Percentiles rank a stretch among this genome's conserved stretches.
Evolutionary conservation across 2,329 filamentous ascomycete species (phyloP).

Genomic region (Pseudonectria buxi): DNA sequence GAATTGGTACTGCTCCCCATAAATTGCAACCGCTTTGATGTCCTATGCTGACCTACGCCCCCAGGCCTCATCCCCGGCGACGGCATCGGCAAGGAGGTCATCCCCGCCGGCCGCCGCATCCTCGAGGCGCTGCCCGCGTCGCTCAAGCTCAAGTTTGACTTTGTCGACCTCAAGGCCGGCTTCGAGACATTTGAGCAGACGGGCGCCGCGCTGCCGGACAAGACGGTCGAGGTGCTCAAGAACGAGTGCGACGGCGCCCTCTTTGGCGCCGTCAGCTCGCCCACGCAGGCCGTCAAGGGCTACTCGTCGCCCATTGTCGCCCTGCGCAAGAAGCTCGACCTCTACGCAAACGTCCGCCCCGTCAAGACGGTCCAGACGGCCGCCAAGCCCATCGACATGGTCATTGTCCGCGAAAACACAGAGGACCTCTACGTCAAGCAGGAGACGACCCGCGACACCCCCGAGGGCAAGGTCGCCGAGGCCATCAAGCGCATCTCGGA

Average conservation of each 20-base stretch:
- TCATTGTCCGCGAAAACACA: constrained; percentile 98
- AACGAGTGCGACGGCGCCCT: constrained; percentile 91
- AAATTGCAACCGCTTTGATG: not conserved
- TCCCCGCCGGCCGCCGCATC: constrained; percentile 83
- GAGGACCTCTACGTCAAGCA: constrained; percentile 98
- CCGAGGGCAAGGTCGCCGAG: constrained; percentile 82
- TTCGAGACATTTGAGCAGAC: constrained; percentile 91
- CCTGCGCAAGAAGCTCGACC: constrained; percentile 86
- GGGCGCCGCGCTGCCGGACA: constrained; percentile 79
- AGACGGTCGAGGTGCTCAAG: constrained; percentile 82
- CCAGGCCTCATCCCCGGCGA: constrained; percentile 95
- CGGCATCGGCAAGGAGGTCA: constrained; percentile 97
- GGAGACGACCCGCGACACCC: constrained; percentile 72
- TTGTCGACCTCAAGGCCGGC: constrained; percentile 86
- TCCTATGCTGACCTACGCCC: no score
- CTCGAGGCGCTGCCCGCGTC: constrained; percentile 90
- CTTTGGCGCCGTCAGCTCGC: constrained; percentile 93
- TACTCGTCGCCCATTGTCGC: constrained; percentile 97
- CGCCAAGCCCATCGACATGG: constrained; percentile 75
- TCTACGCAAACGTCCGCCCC: constrained; percentile 95
- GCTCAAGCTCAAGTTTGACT: constrained; percentile 88
- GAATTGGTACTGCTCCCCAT: constrained; percentile 38
- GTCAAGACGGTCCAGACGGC: constrained; percentile 75
- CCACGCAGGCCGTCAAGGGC: constrained; percentile 80
- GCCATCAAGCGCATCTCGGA: constrained; percentile 96